Conservation (phyloP, 1,284 basidiomycete genomes). For the Ceratobasidium sp. region DNA sequence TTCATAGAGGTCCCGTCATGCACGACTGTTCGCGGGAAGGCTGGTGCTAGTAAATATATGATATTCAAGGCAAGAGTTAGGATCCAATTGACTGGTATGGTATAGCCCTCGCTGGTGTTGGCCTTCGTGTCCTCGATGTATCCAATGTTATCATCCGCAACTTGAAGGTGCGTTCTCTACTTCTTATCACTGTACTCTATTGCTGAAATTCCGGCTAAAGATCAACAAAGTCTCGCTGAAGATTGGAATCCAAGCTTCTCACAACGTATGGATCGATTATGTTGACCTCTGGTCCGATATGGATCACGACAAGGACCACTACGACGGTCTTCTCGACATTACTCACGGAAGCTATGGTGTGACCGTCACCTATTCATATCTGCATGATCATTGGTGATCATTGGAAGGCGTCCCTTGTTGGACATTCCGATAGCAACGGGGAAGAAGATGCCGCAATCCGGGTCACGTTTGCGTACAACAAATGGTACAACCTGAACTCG, state of each 20-base stretch:
- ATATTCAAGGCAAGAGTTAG: too few species aligned
- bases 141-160: constrained; percentile 66
- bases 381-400: constrained; percentile 63
- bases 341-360: constrained; percentile 61
- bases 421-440: constrained; percentile 62
- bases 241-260: constrained; percentile 63
- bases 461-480: constrained; percentile 32
- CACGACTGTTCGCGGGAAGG: constrained; percentile 50
- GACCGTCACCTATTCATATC: constrained; percentile 60
- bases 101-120: constrained; percentile 58
- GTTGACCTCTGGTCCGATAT: constrained; percentile 60
- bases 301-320: constrained; percentile 61
- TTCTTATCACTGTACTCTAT: background rate
- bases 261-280: constrained; percentile 65
- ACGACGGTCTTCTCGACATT: constrained; percentile 45
- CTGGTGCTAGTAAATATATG: constrained; percentile 50
- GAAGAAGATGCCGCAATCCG: constrained; percentile 52
- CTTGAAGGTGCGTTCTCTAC: constrained; percentile 56
- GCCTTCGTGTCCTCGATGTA: constrained; percentile 61
- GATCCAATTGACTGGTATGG: background rate
- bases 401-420: constrained; percentile 62
- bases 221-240: constrained; percentile 64
- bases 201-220: background rate
- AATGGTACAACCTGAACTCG: constrained; percentile 53
- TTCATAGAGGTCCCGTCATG: constrained; percentile 17